Conservation (phyloP, 768 basidiomycete species). For the Mycena pura region DNA sequence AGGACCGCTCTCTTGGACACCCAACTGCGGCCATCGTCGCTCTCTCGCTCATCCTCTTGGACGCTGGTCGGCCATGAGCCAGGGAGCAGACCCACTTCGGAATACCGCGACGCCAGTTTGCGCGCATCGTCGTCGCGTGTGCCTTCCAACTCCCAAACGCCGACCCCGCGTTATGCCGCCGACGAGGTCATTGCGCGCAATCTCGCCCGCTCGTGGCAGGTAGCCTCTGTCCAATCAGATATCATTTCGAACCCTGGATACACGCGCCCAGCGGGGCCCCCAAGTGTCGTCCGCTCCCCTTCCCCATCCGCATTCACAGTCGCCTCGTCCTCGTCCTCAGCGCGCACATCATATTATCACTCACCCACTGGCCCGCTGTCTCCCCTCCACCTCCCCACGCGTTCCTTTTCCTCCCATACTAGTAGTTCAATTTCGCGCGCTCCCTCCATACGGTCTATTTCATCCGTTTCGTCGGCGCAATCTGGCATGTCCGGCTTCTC, state of each 20-base stretch:
- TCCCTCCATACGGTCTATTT: background rate
- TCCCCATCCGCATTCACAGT: background rate
- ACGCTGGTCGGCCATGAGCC: slow-evolving; percentile 11
- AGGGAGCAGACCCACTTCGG: background rate
- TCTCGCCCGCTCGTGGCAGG: slow-evolving; percentile 8
- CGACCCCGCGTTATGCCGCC: slow-evolving; percentile 21
- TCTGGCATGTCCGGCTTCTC: background rate
- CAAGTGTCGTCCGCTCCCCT: slow-evolving; percentile 9
- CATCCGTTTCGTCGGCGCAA: background rate
- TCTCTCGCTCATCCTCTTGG: slow-evolving; percentile 8
- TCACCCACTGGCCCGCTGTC: slow-evolving; percentile 13
- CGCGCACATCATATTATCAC: background rate
- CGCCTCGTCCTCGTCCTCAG: background rate
- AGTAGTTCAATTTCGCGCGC: no score
- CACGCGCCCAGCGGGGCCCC: slow-evolving; percentile 4
- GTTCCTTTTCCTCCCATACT: background rate
- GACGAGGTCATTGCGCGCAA: slow-evolving; percentile 22
- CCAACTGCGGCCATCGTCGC: background rate
- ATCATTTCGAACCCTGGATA: slow-evolving; percentile 3
- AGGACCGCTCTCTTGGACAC: background rate
- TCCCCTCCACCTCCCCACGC: slow-evolving; percentile 3
- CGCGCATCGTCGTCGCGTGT: background rate
- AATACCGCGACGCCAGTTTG: background rate
- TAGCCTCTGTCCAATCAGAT: slow-evolving; percentile 5
- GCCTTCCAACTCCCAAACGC: background rate